phyloP scores from a whole-genome alignment of 345 rosid species.

The Eucalyptus curtisii region DNA sequence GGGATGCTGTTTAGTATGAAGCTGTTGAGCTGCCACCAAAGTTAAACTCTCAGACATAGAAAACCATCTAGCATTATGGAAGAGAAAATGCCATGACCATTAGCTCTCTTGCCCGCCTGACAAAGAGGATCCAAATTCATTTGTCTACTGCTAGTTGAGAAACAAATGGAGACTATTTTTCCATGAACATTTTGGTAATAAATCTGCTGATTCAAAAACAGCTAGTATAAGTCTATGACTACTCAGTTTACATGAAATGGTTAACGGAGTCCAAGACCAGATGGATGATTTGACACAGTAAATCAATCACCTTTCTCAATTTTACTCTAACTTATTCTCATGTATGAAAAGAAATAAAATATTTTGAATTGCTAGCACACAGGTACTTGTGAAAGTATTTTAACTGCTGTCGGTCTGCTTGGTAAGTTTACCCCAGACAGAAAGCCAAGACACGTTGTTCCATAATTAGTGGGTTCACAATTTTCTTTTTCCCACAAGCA shows the following conservation, averaged over 20 bases:
- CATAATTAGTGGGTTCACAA: background rate
- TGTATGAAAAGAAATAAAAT: background rate
- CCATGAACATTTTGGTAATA: background rate
- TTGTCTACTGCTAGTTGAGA: background rate
- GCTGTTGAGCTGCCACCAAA: conserved; percentile 60
- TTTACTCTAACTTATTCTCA: background rate
- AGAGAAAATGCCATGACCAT: background rate
- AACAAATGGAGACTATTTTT: background rate
- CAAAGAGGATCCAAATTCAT: background rate
- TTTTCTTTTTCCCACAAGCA: background rate
- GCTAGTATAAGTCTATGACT: background rate
- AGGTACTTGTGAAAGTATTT: background rate
- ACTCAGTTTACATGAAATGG: background rate
- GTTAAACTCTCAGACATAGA: background rate
- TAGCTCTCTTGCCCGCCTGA: background rate
- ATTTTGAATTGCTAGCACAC: background rate
- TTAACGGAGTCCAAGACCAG: no score
- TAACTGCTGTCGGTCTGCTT: background rate
- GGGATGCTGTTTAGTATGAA: conserved; percentile 84
- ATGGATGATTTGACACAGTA: background rate
- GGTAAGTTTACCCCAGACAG: background rate
- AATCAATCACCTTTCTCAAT: background rate
- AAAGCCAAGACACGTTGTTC: background rate
- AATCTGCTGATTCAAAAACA: background rate
- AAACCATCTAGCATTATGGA: background rate